Percentiles rank a stretch among this genome's conserved stretches.
These are phyloP conservation scores for Myxozyma kluyveri DNA, from an alignment of 805 yeast genomes.

Conservation along the genomic window DNA sequence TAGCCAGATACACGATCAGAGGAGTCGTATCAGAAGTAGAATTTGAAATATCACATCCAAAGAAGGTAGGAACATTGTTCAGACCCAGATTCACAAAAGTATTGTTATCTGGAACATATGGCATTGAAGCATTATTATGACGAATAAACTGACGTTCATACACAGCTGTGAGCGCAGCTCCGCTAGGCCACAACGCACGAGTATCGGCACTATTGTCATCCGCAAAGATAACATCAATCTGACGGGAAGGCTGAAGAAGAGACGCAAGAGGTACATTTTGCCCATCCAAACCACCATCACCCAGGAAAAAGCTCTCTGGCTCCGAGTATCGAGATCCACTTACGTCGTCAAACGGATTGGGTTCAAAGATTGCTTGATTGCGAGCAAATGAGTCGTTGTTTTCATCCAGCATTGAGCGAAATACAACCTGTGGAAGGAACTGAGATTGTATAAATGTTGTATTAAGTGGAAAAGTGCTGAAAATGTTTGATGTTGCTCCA, in stretches of 20 bases:
- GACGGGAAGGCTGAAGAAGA: conserved; percentile 58
- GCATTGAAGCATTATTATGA: conserved; percentile 50
- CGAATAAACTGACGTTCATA: conserved; percentile 46
- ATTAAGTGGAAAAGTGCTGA: conserved; percentile 30
- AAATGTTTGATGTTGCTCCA: conserved; percentile 56
- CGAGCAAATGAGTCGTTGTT: not conserved
- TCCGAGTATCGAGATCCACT: not conserved
- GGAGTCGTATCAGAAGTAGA: conserved; percentile 33
- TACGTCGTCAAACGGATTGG: conserved; percentile 61
- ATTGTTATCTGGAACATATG: conserved; percentile 57
- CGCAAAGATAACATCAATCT: conserved; percentile 63
- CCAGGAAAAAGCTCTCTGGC: conserved; percentile 46
- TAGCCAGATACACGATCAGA: conserved; percentile 72
- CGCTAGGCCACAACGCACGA: conserved; percentile 61
- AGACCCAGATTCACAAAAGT: conserved; percentile 51
- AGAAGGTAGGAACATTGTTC: conserved; percentile 65
- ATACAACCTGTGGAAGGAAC: conserved; percentile 30
- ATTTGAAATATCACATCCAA: conserved; percentile 71
- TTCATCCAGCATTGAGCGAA: conserved; percentile 42
- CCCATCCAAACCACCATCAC: conserved; percentile 78
- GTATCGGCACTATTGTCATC: conserved; percentile 69
- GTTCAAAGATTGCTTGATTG: conserved; percentile 67
- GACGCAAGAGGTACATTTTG: conserved; percentile 72
- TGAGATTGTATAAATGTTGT: conserved; percentile 9
- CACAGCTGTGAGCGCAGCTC: conserved; percentile 54